These are phyloP conservation scores for Botrytis fabae DNA, from an alignment of 2,329 filamentous ascomycete species.

Conservation along the genomic window DNA sequence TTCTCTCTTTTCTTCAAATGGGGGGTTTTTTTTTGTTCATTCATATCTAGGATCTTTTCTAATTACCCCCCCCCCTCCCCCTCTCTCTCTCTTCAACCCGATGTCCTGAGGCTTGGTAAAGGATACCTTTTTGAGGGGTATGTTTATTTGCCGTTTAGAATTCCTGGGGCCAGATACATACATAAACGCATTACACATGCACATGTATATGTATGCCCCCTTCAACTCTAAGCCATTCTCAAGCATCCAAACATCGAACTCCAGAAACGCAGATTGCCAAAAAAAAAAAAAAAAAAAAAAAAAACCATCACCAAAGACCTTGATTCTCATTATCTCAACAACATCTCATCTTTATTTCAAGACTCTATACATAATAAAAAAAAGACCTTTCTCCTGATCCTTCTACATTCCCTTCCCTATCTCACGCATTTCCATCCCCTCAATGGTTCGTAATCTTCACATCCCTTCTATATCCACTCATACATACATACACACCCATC, in stretches of 20 bases:
- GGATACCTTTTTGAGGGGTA: neutral
- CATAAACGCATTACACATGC: neutral
- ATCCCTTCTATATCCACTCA: neutral
- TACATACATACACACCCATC: neutral
- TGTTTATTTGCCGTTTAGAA: neutral
- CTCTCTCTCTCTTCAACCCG: too few relatives aligned
- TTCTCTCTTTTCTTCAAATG: neutral
- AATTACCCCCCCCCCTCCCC: too few relatives aligned
- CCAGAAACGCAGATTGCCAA: neutral
- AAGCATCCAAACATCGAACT: neutral
- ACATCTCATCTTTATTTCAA: neutral
- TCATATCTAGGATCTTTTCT: neutral
- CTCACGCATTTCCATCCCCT: neutral
- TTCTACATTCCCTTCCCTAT: neutral
- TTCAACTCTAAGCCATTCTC: neutral
- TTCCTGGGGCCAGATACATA: neutral
- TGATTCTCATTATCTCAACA: neutral
- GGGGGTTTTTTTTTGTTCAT: neutral
- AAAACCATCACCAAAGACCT: neutral
- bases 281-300: too few relatives aligned
- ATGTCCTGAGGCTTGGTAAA: neutral
- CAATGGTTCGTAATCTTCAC: neutral
- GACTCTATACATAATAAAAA: neutral
- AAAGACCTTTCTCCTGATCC: neutral
- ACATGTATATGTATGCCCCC: neutral